Evolutionary conservation across 805 yeast genomes (phyloP).

Genomic region (Spathaspora girioi): DNA sequence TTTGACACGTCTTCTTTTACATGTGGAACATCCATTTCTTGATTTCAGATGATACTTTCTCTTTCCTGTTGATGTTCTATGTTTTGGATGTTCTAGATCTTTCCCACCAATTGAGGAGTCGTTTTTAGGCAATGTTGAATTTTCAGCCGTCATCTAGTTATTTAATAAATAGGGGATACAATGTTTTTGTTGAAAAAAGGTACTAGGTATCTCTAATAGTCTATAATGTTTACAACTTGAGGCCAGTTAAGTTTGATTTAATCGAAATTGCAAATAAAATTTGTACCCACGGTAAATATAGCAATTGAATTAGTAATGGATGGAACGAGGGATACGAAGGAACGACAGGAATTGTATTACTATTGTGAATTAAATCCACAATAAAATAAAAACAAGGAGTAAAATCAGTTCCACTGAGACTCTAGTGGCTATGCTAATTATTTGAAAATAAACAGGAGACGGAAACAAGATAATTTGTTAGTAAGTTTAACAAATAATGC

Average conservation of each 20-base stretch:
- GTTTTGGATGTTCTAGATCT: background rate
- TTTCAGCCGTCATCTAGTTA: background rate
- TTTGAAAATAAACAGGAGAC: background rate
- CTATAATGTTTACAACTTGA: background rate
- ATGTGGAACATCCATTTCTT: conserved; percentile 83
- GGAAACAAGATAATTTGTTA: background rate
- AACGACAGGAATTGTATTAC: background rate
- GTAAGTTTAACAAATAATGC: too few relatives aligned
- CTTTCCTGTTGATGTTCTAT: conserved; percentile 52
- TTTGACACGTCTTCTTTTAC: conserved; percentile 85
- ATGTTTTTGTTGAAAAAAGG: background rate
- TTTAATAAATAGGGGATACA: background rate
- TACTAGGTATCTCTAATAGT: background rate
- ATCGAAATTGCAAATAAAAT: too few relatives aligned
- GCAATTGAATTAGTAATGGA: background rate
- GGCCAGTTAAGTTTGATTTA: background rate
- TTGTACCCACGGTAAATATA: background rate
- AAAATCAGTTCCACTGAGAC: background rate
- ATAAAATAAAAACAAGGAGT: background rate
- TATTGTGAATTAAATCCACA: background rate
- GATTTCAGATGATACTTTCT: conserved; percentile 88
- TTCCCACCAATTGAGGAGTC: background rate
- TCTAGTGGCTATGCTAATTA: background rate
- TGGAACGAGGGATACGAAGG: background rate
- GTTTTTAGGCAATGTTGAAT: background rate